Conservation (phyloP, 306 rosid genomes). For the Cucumis cinereus region DNA sequence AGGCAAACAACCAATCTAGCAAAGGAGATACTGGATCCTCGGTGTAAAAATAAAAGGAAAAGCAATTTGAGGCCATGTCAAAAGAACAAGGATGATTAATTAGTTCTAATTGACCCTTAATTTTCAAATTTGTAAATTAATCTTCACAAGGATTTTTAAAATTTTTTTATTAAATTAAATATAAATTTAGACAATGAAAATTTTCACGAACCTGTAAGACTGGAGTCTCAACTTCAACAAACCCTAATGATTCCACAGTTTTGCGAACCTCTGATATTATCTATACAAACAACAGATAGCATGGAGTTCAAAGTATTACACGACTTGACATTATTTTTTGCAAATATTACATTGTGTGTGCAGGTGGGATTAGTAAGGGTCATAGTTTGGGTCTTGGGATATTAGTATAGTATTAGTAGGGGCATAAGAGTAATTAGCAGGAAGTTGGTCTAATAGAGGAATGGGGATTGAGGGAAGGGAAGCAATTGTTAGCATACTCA, state of each 20-base stretch:
- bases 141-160: neutral
- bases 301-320: neutral
- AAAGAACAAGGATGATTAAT: neutral
- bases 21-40: neutral
- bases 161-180: too few relatives aligned
- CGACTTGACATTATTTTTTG: neutral
- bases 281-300: slow-evolving; percentile 25
- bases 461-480: too few relatives aligned
- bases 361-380: too few relatives aligned
- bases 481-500: too few relatives aligned
- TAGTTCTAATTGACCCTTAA: neutral
- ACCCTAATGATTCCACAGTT: slow-evolving; percentile 84
- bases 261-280: slow-evolving; percentile 74
- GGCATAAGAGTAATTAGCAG: too few relatives aligned
- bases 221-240: slow-evolving; percentile 92
- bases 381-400: too few relatives aligned
- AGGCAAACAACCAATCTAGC: neutral
- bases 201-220: slow-evolving; percentile 71
- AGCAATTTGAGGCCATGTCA: neutral
- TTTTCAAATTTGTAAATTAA: neutral
- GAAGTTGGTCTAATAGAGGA: too few relatives aligned
- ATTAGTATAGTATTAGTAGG: too few relatives aligned
- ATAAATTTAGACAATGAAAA: too few relatives aligned
- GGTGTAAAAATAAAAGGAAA: neutral
- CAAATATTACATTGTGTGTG: too few relatives aligned